Evolutionary conservation across 441 rosid species (phyloP).

Genomic region (Isatis lusitanica): DNA sequence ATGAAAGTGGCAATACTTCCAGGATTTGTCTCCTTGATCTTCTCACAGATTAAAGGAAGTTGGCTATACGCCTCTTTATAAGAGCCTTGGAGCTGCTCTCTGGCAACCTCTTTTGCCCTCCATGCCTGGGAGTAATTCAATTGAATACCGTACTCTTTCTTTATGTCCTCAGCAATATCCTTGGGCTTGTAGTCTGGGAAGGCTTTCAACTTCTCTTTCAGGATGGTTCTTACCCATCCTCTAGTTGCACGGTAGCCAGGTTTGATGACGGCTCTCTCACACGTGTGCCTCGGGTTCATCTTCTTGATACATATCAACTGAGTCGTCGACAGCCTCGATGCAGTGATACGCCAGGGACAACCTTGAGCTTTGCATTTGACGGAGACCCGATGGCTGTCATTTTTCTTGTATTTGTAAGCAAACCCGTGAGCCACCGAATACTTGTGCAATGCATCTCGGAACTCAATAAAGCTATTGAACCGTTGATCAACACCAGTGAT

Average conservation of each 20-base stretch:
- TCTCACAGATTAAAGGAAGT: conserved; percentile 67
- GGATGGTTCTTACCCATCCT: conserved; percentile 76
- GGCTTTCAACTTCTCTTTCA: conserved; percentile 69
- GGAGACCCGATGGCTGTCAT: conserved; percentile 68
- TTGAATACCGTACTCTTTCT: conserved; percentile 70
- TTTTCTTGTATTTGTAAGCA: conserved; percentile 65
- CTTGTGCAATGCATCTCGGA: conserved; percentile 84
- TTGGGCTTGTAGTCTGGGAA: conserved; percentile 70
- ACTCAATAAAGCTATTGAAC: conserved; percentile 70
- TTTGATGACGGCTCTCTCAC: conserved; percentile 67
- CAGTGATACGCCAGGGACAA: conserved; percentile 81
- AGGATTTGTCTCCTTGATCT: conserved; percentile 76
- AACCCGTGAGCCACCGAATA: conserved; percentile 73
- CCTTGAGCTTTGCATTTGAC: conserved; percentile 71
- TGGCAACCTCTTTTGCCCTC: conserved; percentile 75
- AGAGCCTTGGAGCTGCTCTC: conserved; percentile 81
- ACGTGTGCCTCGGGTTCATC: conserved; percentile 63
- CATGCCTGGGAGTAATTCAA: conserved; percentile 74
- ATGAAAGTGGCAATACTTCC: conserved; percentile 63
- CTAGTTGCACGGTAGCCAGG: conserved; percentile 71
- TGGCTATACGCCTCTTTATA: conserved; percentile 68
- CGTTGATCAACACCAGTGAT: conserved; percentile 88
- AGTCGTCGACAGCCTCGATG: conserved; percentile 62
- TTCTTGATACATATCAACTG: conserved; percentile 73
- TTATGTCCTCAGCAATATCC: conserved; percentile 71